A percentile compares a stretch with the other conserved stretches of the same genome.
Evolutionary conservation across 2,329 filamentous ascomycete species (phyloP).

Genomic region (Sporothrix variecibatus): DNA sequence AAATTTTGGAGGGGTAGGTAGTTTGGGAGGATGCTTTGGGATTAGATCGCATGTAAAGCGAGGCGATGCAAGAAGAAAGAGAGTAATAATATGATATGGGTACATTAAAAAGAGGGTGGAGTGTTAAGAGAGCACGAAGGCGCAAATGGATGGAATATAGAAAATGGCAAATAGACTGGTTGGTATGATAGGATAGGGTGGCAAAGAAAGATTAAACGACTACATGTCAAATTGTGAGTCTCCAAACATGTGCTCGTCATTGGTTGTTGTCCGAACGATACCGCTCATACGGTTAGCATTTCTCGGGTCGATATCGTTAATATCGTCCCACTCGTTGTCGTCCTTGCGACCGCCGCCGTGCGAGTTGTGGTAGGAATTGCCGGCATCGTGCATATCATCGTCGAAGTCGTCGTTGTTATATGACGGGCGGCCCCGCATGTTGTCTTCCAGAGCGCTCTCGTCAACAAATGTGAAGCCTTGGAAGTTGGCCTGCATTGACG

Average conservation of each 20-base stretch:
- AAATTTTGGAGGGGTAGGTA: not conserved
- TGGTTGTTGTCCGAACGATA: slow-evolving; percentile 57
- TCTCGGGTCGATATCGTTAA: slow-evolving; percentile 55
- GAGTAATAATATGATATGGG: not conserved
- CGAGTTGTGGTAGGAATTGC: slow-evolving; percentile 47
- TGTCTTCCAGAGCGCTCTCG: slow-evolving; percentile 88
- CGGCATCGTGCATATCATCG: slow-evolving; percentile 63
- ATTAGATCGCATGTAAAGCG: not conserved
- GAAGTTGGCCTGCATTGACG: slow-evolving; percentile 96
- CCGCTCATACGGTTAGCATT: slow-evolving; percentile 65
- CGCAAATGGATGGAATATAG: not conserved
- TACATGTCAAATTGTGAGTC: slow-evolving; percentile 65
- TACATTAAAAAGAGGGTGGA: not conserved
- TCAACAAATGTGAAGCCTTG: slow-evolving; percentile 99
- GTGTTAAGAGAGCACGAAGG: not conserved
- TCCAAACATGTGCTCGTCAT: slow-evolving; percentile 66
- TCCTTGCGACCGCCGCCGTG: slow-evolving; percentile 39
- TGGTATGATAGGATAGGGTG: slow-evolving; percentile 7
- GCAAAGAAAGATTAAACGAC: not conserved
- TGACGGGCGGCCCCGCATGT: slow-evolving; percentile 61
- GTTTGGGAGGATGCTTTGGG: not conserved
- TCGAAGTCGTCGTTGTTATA: slow-evolving; percentile 47
- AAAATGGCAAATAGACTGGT: not conserved
- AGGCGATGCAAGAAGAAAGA: not conserved
- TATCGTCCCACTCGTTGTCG: slow-evolving; percentile 58